Evolutionary conservation across 345 rosid species (phyloP).

Genomic region (Raphanus sativus): DNA sequence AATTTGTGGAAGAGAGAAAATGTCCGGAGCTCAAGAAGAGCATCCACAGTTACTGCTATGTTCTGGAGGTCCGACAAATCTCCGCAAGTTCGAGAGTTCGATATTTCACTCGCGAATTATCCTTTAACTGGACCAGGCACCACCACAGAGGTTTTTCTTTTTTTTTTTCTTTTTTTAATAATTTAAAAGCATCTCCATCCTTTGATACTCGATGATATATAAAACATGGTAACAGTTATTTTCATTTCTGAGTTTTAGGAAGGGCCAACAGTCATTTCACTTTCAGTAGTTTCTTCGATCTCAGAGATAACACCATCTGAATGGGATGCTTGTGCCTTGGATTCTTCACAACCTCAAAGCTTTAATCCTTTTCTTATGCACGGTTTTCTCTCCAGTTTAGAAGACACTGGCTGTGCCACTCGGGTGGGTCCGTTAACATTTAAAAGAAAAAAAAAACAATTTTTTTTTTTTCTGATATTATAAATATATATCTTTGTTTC

Average conservation of each 20-base stretch:
- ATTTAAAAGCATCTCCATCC: no score
- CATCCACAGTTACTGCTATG: conserved; percentile 49
- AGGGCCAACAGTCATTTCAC: conserved; percentile 44
- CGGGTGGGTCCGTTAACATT: conserved; percentile 79
- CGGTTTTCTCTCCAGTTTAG: conserved; percentile 82
- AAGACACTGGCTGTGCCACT: conserved; percentile 64
- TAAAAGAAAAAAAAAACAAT: no score
- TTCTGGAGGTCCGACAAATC: conserved; percentile 78
- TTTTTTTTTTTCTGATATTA: neutral
- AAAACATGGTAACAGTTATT: neutral
- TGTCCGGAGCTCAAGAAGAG: conserved; percentile 28
- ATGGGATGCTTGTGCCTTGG: conserved; percentile 88
- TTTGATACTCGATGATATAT: neutral
- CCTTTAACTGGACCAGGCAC: conserved; percentile 47
- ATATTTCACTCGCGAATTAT: conserved; percentile 51
- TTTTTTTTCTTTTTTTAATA: no score
- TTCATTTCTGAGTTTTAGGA: conserved; percentile 42
- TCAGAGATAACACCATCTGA: conserved; percentile 58
- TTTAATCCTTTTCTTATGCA: conserved; percentile 78
- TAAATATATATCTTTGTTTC: conserved; percentile 14
- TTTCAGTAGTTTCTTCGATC: conserved; percentile 70
- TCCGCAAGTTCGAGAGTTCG: conserved; percentile 45
- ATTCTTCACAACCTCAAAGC: conserved; percentile 61
- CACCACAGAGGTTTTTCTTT: conserved; percentile 49
- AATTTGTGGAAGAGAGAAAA: conserved; percentile 35